These are phyloP conservation scores for Apiospora arundinis DNA, from an alignment of 2,329 filamentous ascomycete genomes.

Conservation along the genomic window DNA sequence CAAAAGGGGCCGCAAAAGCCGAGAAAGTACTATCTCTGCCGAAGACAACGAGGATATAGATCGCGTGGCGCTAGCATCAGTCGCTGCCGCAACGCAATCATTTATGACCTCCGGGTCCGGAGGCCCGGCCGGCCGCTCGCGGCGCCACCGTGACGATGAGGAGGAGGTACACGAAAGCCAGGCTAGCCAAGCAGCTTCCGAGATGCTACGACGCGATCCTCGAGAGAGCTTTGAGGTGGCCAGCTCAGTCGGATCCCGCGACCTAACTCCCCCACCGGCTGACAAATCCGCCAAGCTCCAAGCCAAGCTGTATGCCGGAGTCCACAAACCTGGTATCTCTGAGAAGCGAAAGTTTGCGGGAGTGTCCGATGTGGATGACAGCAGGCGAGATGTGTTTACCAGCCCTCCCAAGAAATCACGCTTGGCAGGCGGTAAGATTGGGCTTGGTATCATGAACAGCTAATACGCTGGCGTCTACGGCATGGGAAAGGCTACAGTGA, in stretches of 20 bases:
- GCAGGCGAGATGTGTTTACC: constrained; percentile 42
- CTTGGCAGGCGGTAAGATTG: background rate
- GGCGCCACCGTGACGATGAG: constrained; percentile 50
- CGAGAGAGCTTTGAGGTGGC: constrained; percentile 59
- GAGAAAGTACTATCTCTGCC: constrained; percentile 85
- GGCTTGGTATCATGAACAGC: constrained; percentile 31
- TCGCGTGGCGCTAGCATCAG: constrained; percentile 59
- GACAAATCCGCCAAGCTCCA: constrained; percentile 57
- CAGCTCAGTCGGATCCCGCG: constrained; percentile 49
- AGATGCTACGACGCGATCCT: constrained; percentile 70
- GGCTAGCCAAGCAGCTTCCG: constrained; percentile 78
- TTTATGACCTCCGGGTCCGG: constrained; percentile 42
- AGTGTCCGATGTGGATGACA: constrained; percentile 37
- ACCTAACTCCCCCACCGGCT: constrained; percentile 46
- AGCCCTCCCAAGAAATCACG: constrained; percentile 58
- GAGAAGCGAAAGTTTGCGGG: constrained; percentile 61
- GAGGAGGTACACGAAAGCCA: constrained; percentile 75
- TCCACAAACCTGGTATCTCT: constrained; percentile 46
- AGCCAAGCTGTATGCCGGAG: constrained; percentile 55
- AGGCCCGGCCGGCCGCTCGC: constrained; percentile 29
- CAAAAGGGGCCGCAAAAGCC: constrained; percentile 66
- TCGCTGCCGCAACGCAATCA: constrained; percentile 53
- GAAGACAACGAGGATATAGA: constrained; percentile 65
- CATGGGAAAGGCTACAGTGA: constrained; percentile 42
- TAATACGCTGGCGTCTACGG: constrained; percentile 61